Evolutionary conservation across 331 rosid species (phyloP).

Genomic region (Spiraea crenata): DNA sequence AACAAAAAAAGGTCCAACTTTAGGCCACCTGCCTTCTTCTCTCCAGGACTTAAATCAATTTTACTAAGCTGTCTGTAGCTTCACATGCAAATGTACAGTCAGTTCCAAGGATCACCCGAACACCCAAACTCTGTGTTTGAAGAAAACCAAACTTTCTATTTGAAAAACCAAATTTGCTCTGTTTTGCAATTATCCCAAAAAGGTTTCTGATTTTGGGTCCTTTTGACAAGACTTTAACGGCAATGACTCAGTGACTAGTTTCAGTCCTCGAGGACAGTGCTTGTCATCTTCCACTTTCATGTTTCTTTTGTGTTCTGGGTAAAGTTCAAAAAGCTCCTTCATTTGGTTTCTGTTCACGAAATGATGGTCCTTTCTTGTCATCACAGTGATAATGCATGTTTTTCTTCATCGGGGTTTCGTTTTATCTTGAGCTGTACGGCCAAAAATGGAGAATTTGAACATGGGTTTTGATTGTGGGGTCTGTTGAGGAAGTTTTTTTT

Average conservation of each 20-base stretch:
- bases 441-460: conserved; percentile 17
- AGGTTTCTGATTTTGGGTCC: conserved; percentile 14
- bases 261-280: conserved; percentile 49
- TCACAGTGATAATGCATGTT: conserved; percentile 34
- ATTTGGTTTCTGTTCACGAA: conserved; percentile 36
- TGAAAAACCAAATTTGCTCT: conserved; percentile 4
- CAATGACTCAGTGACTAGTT: conserved; percentile 23
- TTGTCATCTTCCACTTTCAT: conserved; percentile 39
- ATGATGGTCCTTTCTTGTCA: conserved; percentile 33
- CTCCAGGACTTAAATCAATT: conserved; percentile 14
- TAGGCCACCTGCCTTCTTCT: conserved; percentile 28
- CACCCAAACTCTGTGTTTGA: not conserved
- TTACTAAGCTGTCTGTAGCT: not conserved
- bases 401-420: conserved; percentile 25
- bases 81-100: conserved; percentile 23
- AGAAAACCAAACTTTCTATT: not conserved
- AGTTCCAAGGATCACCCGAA: conserved; percentile 11
- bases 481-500: no score
- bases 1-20: conserved; percentile 25
- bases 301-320: conserved; percentile 9
- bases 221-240: conserved; percentile 33
- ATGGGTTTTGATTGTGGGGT: conserved; percentile 23
- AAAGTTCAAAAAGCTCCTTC: conserved; percentile 28
- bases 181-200: conserved; percentile 23
- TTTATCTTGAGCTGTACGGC: not conserved